Base-by-base conservation (phyloP, 1,284 basidiomycete genomes). In the Baeospora myosura region DNA sequence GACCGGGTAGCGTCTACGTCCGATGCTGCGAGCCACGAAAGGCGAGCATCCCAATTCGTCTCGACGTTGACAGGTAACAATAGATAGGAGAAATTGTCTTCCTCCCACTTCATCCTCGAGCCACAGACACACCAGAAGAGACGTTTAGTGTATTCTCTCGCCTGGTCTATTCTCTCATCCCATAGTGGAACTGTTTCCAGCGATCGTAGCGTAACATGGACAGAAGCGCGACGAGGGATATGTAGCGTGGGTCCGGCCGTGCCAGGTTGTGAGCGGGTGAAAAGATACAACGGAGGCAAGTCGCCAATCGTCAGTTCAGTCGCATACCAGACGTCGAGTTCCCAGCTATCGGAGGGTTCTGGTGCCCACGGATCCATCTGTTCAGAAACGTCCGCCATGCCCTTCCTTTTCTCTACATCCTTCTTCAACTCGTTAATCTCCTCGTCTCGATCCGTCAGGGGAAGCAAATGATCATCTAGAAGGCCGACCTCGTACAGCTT, bases 391-490 rank as follows among this genome's bases (percentile, higher is more conserved):
- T 63, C 68, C 1, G 74, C 69, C 12, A 65, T 68, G 10, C 77
- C 69, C 2, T 66, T 65, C 11, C 79, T 66, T 51, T 76, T 74
- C 49, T 81, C 80, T 1, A 86, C 71, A 18, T 79, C 76, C 46
- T 69, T 64, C 16, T 81, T 54, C 59, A 87, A 65, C 5, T 69
- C 66, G 49, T 77, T 69, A 2, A 86, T 76, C 44, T 87, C 85
- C 2, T 75, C 72, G 43, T 76, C 78, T n/a, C 70, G 54, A 45
- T 78, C 64, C 0, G 66, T 77, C 42, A 77, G 61, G 1, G 88
- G 87, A n/a, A 89, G 61, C 3, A 92, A 67, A 48, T 83, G 59
- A 10, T 86, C 76, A 50, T 86, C 83, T 11, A 92, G 65, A 1
- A 87, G 61, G 0, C 72, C 74, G 0, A 71, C 66, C 1, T 74